Base-by-base conservation (phyloP, 1,284 basidiomycete genomes). In the Phenoliferia sp. region DNA sequence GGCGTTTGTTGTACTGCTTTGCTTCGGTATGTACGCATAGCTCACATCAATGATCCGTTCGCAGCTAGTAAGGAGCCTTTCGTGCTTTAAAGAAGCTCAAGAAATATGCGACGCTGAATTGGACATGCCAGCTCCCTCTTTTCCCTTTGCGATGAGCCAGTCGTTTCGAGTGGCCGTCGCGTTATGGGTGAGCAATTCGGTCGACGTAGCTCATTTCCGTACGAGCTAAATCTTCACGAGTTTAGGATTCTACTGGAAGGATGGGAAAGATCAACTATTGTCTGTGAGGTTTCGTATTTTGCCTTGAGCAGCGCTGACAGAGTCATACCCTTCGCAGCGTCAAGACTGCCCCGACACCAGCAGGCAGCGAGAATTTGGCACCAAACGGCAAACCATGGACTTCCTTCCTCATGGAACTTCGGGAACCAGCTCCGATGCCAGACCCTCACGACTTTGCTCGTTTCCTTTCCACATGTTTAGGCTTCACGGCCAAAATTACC, bases 231-330 rank as follows among this genome's bases (percentile, higher is more conserved):
- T n/a, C 19, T 32, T 19, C 22, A 39, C 12, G 77, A 93, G 90
- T 87, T 96, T 96, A 93, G 90, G 90, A 2, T 98, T 99, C 79
- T 91, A 96, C 78, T 99, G 94, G 94, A 65, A 67, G 3, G 90
- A 91, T 74, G 88, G 89, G 74, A 90, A 89, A 76, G 92, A 95
- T 76, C 78, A 79, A 61, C 75, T 79, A 2, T 73, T 63, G 55
- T 57, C 29, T 31, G 6, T 28, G 19, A 55, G 52, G 26, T 2
- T 29, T 22, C 52, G 26, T 22, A 28, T 7, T 55, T 26, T n/a
- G 52, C 52, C n/a, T n/a, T n/a, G n/a, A n/a, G 54, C 28, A 28
- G n/a, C 19, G 26, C 54, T 56, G 54, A 56, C 54, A 26, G 17
- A n/a, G 52, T 7, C n/a, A 31, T 17, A 44, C 39, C 39, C 28